Percentiles rank a stretch among this genome's conserved stretches.
These are phyloP conservation scores for Colletotrichum godetiae DNA, from an alignment of 2,329 filamentous ascomycete genomes.

Conservation along the genomic window DNA sequence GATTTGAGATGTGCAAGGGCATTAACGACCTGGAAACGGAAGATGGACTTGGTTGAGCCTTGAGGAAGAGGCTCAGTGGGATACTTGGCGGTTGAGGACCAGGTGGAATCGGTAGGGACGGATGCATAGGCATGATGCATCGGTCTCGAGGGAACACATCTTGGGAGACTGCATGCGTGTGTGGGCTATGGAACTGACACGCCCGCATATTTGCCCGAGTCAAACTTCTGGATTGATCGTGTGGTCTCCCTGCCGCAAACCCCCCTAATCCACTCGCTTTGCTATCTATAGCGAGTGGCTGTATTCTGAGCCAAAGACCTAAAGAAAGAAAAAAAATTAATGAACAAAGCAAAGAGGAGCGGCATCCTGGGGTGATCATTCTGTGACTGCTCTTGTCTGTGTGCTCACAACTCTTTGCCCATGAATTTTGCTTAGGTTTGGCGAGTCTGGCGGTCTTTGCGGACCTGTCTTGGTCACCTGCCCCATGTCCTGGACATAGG, in stretches of 20 bases:
- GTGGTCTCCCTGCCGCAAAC: slow-evolving; percentile 17
- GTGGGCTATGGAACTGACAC: background rate
- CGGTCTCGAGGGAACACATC: background rate
- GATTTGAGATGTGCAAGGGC: slow-evolving; percentile 14
- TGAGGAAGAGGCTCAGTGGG: slow-evolving; percentile 1
- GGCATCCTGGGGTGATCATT: slow-evolving; percentile 32
- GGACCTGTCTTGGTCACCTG: background rate
- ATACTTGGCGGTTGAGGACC: background rate
- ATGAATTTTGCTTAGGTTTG: background rate
- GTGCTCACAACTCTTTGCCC: slow-evolving; percentile 26
- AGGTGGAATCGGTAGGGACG: slow-evolving; percentile 5
- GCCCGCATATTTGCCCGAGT: background rate
- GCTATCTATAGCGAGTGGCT: slow-evolving; percentile 28
- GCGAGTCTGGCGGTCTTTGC: background rate
- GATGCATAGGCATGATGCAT: slow-evolving; percentile 13
- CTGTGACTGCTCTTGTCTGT: slow-evolving; percentile 30
- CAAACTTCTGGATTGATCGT: slow-evolving; percentile 13
- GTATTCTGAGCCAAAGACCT: slow-evolving; percentile 32
- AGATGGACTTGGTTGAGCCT: slow-evolving; percentile 11
- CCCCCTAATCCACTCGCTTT: slow-evolving; percentile 27
- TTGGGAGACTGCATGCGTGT: slow-evolving; percentile 16
- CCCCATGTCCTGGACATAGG: background rate
- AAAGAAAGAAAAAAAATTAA: slow-evolving; percentile 29
- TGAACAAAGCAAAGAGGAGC: slow-evolving; percentile 31
- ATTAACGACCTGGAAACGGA: background rate